A percentile compares a stretch with the other conserved stretches of the same genome.
Evolutionary conservation across 2,329 filamentous ascomycete species (phyloP).

Genomic region (Arthrobotrys entomopaga): DNA sequence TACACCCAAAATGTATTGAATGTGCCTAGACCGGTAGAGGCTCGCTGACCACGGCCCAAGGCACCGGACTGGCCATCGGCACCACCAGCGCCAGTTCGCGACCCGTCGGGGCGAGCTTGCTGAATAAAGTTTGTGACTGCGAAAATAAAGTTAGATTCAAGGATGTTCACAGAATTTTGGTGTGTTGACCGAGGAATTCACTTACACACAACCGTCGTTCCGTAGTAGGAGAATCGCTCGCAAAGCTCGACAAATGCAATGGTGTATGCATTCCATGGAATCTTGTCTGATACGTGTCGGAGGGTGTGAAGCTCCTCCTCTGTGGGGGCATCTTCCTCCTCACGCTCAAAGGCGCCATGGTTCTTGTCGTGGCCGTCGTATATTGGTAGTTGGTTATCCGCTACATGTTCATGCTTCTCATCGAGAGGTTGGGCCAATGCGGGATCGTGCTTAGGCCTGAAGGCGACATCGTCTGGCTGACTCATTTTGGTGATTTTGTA

Average conservation of each 20-base stretch:
- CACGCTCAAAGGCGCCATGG: conserved; percentile 48
- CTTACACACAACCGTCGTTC: conserved; percentile 73
- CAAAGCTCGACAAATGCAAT: conserved; percentile 78
- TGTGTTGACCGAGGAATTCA: conserved; percentile 53
- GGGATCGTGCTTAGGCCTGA: conserved; percentile 56
- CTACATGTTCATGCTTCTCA: conserved; percentile 56
- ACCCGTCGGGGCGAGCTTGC: conserved; percentile 67
- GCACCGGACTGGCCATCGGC: conserved; percentile 66
- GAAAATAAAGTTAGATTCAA: background rate
- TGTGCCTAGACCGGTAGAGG: conserved; percentile 66
- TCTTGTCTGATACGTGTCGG: conserved; percentile 72
- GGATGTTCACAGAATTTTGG: background rate
- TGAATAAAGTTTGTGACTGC: conserved; percentile 72
- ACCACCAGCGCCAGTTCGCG: conserved; percentile 67
- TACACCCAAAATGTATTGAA: conserved; percentile 74
- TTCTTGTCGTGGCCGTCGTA: conserved; percentile 43
- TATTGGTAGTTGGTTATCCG: conserved; percentile 24
- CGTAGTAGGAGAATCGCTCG: conserved; percentile 82
- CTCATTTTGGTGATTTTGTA: conserved; percentile 31
- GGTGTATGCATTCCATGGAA: conserved; percentile 74
- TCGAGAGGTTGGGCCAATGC: conserved; percentile 56
- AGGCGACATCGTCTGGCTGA: conserved; percentile 56
- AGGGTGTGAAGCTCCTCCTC: conserved; percentile 72
- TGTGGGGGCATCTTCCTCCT: conserved; percentile 66
- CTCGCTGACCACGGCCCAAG: conserved; percentile 70